Conservation (phyloP, 1,139 yeast genomes). For the Starmera stellimalicola region DNA sequence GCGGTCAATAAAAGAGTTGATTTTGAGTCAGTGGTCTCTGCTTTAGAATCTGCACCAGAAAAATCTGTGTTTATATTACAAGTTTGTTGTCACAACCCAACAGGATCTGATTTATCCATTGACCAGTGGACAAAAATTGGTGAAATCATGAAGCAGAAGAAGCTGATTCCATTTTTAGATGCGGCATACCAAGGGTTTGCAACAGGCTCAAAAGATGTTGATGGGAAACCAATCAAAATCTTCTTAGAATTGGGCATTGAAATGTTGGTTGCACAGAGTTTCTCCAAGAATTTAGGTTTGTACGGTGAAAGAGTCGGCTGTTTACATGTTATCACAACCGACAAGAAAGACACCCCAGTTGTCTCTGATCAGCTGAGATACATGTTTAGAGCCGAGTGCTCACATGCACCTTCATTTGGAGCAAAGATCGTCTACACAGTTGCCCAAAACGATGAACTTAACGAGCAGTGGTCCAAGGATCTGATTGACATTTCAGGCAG, state of each 20-base stretch:
- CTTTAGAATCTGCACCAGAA: slow-evolving; percentile 28
- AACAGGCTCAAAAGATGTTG: slow-evolving; percentile 49
- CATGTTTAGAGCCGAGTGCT: slow-evolving; percentile 44
- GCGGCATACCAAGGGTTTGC: slow-evolving; percentile 94
- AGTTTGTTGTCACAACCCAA: slow-evolving; percentile 93
- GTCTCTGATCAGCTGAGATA: slow-evolving; percentile 44
- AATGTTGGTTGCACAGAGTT: slow-evolving; percentile 48
- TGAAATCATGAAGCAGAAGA: slow-evolving; percentile 42
- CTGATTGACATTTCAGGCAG: slow-evolving; percentile 38
- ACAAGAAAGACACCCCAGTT: slow-evolving; percentile 23
- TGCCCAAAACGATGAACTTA: slow-evolving; percentile 31
- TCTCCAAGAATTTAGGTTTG: slow-evolving; percentile 91
- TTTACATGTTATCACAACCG: slow-evolving; percentile 39
- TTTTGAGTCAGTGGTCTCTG: slow-evolving; percentile 36
- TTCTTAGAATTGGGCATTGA: slow-evolving; percentile 23
- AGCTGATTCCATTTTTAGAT: slow-evolving; percentile 68
- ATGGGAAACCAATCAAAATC: slow-evolving; percentile 35
- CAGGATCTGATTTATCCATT: slow-evolving; percentile 75
- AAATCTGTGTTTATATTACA: slow-evolving; percentile 60
- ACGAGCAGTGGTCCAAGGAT: slow-evolving; percentile 35
- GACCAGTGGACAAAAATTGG: slow-evolving; percentile 72
- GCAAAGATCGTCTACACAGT: slow-evolving; percentile 43
- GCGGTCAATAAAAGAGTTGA: slow-evolving; percentile 37
- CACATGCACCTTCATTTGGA: slow-evolving; percentile 46
- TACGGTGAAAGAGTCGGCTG: slow-evolving; percentile 94